Evolutionary conservation across 257 asterid species (phyloP), one percentile per base, ranked within the genome.

Genomic region (Jacaranda copaia): DNA sequence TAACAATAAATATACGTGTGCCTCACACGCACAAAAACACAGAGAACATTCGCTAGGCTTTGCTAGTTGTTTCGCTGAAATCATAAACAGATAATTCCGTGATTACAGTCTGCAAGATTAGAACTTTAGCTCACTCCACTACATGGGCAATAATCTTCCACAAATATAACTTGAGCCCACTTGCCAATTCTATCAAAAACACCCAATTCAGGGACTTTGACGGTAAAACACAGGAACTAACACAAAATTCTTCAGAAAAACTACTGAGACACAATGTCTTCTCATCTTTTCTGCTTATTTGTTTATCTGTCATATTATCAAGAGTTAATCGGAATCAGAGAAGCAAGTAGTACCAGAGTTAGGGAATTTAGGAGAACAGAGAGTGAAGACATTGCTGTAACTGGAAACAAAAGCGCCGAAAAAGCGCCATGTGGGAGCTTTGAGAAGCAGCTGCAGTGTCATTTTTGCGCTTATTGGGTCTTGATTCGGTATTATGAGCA

Each of bases 391-490:
- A 73, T 66, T 82, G 81, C 72, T 61, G 80, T 67, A 46, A 72
- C 72, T 82, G 38, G 82, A 81, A 75, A 68, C 52, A 45, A 71
- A 77, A 70, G 75, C 78, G 39, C 69, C 81, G 66, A 51, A 45
- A 82, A 45, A 77, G 63, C 89, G 87, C 52, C 92, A 84, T 5
- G 85, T 6, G 61, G 88, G 85, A 43, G 80, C 55, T 88, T 73
- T 85, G 83, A 90, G 80, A 79, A 87, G 63, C 79, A 80, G 93
- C 0, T 77, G 81, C 75, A 83, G 61, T 46, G 82, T 85, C 91
- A 85, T 87, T 77, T 81, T 81, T 1, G 77, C 82, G 72, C 35
- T 63, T 59, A 69, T 48, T 32, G 16, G 19, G 43, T 19, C 32
- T 25, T 16, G 75, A 52, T 72, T 55, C 19, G 5, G 73, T n/a